These are phyloP conservation scores for Ceratobasidium sp. DNA, from an alignment of 1,284 basidiomycete species.

Conservation along the genomic window DNA sequence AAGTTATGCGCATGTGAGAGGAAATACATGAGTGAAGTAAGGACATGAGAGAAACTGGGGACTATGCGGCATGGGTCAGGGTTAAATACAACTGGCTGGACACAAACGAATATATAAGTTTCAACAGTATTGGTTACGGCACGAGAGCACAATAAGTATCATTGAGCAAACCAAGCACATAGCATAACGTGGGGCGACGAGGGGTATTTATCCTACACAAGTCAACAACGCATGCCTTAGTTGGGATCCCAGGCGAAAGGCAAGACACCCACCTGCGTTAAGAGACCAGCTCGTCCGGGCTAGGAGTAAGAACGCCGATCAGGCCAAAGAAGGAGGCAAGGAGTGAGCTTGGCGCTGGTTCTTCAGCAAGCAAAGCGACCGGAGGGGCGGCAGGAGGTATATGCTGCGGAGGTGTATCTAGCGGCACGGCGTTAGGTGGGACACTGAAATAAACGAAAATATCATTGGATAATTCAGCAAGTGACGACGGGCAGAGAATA, in stretches of 20 bases:
- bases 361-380: background rate
- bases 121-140: too few relatives aligned
- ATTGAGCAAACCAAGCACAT: too few relatives aligned
- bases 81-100: too few relatives aligned
- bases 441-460: background rate
- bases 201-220: background rate
- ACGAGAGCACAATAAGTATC: too few relatives aligned
- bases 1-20: too few relatives aligned
- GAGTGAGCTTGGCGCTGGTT: background rate
- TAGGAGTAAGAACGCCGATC: background rate
- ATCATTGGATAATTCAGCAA: too few relatives aligned
- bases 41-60: too few relatives aligned
- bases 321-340: background rate
- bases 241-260: background rate
- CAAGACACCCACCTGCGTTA: background rate
- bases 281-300: background rate
- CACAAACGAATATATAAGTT: too few relatives aligned
- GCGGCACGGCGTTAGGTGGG: background rate
- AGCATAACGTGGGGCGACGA: too few relatives aligned
- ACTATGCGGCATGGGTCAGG: too few relatives aligned
- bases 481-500: too few relatives aligned
- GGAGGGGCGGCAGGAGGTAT: background rate
- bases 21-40: too few relatives aligned
- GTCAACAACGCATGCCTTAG: background rate
- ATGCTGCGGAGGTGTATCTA: background rate